Conservation (phyloP, 768 basidiomycete species). For the Pleurotus ostreatus region DNA sequence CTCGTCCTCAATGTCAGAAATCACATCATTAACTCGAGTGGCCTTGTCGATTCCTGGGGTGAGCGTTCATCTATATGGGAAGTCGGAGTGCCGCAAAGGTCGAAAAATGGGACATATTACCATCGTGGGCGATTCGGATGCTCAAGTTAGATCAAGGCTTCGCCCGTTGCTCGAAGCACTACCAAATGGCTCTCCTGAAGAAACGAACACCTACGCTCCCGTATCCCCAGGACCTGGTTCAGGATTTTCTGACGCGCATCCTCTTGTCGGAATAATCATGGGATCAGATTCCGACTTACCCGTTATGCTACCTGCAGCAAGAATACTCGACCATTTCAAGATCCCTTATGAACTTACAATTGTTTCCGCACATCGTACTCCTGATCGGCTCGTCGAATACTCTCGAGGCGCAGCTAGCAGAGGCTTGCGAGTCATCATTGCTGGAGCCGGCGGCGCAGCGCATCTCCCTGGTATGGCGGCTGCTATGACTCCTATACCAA, state of each 20-base stretch:
- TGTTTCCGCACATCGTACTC: slow-evolving; percentile 95
- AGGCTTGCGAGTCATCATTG: slow-evolving; percentile 76
- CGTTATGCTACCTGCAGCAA: slow-evolving; percentile 85
- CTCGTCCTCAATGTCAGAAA: slow-evolving; percentile 59
- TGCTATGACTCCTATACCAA: slow-evolving; percentile 86
- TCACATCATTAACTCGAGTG: slow-evolving; percentile 48
- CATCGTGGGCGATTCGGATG: slow-evolving; percentile 77
- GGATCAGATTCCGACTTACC: slow-evolving; percentile 98
- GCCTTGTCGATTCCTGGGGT: slow-evolving; percentile 75
- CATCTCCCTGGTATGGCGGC: slow-evolving; percentile 99
- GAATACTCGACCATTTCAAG: slow-evolving; percentile 74
- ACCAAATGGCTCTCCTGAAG: slow-evolving; percentile 42
- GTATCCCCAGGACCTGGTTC: slow-evolving; percentile 35
- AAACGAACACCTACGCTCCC: slow-evolving; percentile 53
- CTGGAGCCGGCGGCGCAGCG: slow-evolving; percentile 97
- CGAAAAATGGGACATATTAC: slow-evolving; percentile 99
- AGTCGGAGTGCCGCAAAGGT: slow-evolving; percentile 81
- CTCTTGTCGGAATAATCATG: slow-evolving; percentile 94
- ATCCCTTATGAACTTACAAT: slow-evolving; percentile 93
- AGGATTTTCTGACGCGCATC: slow-evolving; percentile 59
- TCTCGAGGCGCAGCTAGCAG: slow-evolving; percentile 67
- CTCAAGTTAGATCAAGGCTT: slow-evolving; percentile 64
- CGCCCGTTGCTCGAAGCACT: slow-evolving; percentile 68
- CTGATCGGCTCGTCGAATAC: slow-evolving; percentile 79
- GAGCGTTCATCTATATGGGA: slow-evolving; percentile 91